phyloP scores from a whole-genome alignment of 441 rosid species.

The Jatropha podagrica region DNA sequence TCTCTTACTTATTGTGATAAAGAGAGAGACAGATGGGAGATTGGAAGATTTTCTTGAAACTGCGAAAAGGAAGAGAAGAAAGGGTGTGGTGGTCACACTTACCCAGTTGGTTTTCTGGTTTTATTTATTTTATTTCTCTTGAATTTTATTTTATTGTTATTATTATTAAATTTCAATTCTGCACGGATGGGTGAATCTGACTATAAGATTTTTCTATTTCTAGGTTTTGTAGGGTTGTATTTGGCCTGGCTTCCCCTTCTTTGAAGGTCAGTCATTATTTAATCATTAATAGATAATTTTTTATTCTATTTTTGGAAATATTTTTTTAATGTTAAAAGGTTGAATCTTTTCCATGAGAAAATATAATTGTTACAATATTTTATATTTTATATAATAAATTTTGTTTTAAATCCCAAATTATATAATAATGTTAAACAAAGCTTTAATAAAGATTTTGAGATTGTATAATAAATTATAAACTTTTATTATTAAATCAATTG shows the following conservation, averaged over 20 bases:
- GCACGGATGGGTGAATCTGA: constrained; percentile 53
- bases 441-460: too few relatives aligned
- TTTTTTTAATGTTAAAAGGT: too few relatives aligned
- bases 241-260: constrained; percentile 19
- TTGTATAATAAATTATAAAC: too few relatives aligned
- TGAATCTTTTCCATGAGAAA: too few relatives aligned
- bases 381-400: too few relatives aligned
- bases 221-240: constrained; percentile 25
- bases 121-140: background rate
- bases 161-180: constrained; percentile 9
- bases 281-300: background rate
- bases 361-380: too few relatives aligned
- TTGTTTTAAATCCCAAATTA: too few relatives aligned
- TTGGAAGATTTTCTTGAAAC: background rate
- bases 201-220: constrained; percentile 26
- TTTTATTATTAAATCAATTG: too few relatives aligned
- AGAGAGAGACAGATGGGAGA: background rate
- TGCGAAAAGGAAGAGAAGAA: background rate
- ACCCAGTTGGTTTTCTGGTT: background rate
- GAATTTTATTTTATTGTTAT: background rate
- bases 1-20: too few relatives aligned
- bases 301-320: background rate
- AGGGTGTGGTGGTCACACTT: constrained; percentile 5
- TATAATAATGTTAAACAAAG: too few relatives aligned
- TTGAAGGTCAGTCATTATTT: background rate